These are phyloP conservation scores for Pholiota molesta DNA, from an alignment of 768 basidiomycete genomes.

Conservation along the genomic window DNA sequence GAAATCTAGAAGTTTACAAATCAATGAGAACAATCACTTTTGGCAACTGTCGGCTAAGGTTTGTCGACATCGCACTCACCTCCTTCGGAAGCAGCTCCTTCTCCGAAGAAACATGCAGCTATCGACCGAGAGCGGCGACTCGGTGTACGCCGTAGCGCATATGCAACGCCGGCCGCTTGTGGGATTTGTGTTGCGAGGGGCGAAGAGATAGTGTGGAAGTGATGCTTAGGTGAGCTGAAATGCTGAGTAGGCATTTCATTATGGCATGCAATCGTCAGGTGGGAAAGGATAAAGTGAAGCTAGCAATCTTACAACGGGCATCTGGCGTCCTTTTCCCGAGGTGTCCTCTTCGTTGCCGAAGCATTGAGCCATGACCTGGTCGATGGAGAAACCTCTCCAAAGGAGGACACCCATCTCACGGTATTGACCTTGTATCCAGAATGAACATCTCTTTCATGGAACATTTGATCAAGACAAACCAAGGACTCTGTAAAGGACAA, in stretches of 20 bases:
- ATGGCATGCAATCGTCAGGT: not conserved
- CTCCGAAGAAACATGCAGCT: constrained; percentile 90
- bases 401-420: constrained; percentile 90
- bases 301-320: constrained; percentile 80
- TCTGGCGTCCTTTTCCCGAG: constrained; percentile 85
- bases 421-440: constrained; percentile 69
- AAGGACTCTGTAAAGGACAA: constrained; percentile 56
- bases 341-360: constrained; percentile 85
- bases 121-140: constrained; percentile 68
- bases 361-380: constrained; percentile 89
- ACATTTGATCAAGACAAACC: constrained; percentile 42
- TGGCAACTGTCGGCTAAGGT: not conserved
- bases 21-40: constrained; percentile 3
- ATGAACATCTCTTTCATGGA: constrained; percentile 3
- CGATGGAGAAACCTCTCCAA: constrained; percentile 82
- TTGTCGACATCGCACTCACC: constrained; percentile 34
- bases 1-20: constrained; percentile 60
- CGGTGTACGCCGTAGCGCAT: constrained; percentile 82
- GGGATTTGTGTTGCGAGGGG: constrained; percentile 94
- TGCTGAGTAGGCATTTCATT: constrained; percentile 50
- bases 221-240: constrained; percentile 80
- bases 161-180: constrained; percentile 92
- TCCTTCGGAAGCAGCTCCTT: constrained; percentile 93
- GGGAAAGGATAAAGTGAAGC: not conserved
- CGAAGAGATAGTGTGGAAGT: constrained; percentile 94